Conservation (phyloP, 2,329 filamentous ascomycete species). For the Pseudogymnoascus sp. region DNA sequence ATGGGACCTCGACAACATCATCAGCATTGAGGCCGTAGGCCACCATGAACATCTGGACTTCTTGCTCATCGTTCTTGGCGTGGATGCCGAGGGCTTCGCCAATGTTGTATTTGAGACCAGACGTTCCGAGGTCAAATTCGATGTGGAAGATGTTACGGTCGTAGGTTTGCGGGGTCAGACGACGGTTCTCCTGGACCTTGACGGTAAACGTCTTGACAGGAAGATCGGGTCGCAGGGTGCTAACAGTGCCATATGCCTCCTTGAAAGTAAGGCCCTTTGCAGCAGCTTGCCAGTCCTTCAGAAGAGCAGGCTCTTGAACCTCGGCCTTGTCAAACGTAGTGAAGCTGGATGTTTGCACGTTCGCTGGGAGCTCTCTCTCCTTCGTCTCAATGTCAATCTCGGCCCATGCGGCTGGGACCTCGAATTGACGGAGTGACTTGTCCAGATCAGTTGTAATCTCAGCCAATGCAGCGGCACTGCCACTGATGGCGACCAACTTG, state of each 20-base stretch:
- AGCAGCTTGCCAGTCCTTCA: conserved; percentile 73
- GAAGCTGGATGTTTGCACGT: conserved; percentile 76
- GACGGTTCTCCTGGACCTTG: conserved; percentile 89
- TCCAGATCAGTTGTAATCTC: conserved; percentile 62
- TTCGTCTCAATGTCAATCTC: conserved; percentile 56
- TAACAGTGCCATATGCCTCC: conserved; percentile 77
- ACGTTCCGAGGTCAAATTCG: conserved; percentile 89
- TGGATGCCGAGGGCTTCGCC: conserved; percentile 96
- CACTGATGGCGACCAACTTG: conserved; percentile 58
- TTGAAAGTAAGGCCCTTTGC: conserved; percentile 90
- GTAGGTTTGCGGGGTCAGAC: conserved; percentile 79
- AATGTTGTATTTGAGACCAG: conserved; percentile 91
- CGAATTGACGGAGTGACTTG: conserved; percentile 62
- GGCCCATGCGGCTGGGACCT: conserved; percentile 74
- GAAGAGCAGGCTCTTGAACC: conserved; percentile 54
- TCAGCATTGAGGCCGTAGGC: conserved; percentile 79
- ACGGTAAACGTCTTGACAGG: conserved; percentile 80
- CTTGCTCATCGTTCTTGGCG: conserved; percentile 77
- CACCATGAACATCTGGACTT: conserved; percentile 79
- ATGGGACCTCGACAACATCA: conserved; percentile 84
- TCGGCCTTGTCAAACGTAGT: conserved; percentile 71
- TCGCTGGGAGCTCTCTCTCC: conserved; percentile 48
- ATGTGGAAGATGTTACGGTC: conserved; percentile 99
- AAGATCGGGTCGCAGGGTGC: conserved; percentile 74
- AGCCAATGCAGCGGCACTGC: conserved; percentile 40